A percentile compares a stretch with the other conserved stretches of the same genome.
These are phyloP conservation scores for Cyberlindnera maritima DNA, from an alignment of 805 yeast species.

Conservation along the genomic window DNA sequence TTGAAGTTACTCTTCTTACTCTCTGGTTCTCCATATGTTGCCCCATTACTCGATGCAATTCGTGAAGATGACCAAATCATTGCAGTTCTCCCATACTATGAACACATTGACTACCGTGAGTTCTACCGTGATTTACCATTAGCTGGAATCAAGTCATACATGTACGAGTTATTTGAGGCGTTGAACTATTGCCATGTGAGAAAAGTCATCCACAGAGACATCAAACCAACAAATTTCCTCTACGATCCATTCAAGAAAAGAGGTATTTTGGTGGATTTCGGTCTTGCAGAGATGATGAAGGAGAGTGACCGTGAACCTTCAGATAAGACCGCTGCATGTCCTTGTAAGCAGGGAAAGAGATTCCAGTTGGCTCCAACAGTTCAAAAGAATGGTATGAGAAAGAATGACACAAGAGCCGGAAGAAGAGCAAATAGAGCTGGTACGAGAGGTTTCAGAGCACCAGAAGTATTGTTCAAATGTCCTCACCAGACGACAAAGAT, in stretches of 20 bases:
- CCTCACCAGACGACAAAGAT: slow-evolving; percentile 62
- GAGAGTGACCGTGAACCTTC: slow-evolving; percentile 7
- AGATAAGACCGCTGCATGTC: slow-evolving; percentile 38
- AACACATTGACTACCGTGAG: slow-evolving; percentile 86
- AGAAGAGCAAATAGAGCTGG: slow-evolving; percentile 96
- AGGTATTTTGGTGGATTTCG: slow-evolving; percentile 81
- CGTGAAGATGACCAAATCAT: slow-evolving; percentile 89
- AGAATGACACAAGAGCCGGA: slow-evolving; percentile 83
- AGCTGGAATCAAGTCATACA: slow-evolving; percentile 75
- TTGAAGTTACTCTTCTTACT: slow-evolving; percentile 69
- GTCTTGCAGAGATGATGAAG: slow-evolving; percentile 54
- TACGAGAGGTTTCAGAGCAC: slow-evolving; percentile 85
- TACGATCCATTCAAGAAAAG: slow-evolving; percentile 44
- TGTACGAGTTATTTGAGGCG: slow-evolving; percentile 75
- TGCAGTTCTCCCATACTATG: slow-evolving; percentile 88
- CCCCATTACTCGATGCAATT: slow-evolving; percentile 85
- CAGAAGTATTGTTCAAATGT: slow-evolving; percentile 59
- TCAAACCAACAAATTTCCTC: slow-evolving; percentile 75
- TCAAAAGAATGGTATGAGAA: slow-evolving; percentile 64
- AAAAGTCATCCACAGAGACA: slow-evolving; percentile 74
- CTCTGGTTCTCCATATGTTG: slow-evolving; percentile 69
- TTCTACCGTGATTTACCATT: slow-evolving; percentile 79
- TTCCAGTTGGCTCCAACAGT: slow-evolving; percentile 17
- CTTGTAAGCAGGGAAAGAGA: slow-evolving; percentile 42
- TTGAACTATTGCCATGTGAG: slow-evolving; percentile 62